These are phyloP conservation scores for Diplosphaera chodatii DNA, from an alignment of 139 green algal genomes.

Conservation along the genomic window DNA sequence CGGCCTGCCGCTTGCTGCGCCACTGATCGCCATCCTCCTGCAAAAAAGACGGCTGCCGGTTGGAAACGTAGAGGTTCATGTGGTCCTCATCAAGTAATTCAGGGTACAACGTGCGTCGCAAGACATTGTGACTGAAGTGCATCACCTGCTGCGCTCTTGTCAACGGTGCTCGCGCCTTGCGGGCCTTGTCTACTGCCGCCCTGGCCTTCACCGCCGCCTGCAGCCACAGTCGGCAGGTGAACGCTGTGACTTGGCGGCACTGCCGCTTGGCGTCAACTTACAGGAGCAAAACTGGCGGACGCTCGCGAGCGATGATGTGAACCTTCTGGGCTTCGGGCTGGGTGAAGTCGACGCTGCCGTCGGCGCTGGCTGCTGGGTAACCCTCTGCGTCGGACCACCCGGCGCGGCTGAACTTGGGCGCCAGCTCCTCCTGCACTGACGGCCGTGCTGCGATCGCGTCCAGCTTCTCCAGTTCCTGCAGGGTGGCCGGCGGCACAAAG, in stretches of 20 bases:
- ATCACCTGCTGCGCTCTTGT: background rate
- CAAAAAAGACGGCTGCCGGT: too few species aligned
- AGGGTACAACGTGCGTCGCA: too few species aligned
- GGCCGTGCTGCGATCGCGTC: constrained; percentile 30
- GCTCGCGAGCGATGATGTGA: too few species aligned
- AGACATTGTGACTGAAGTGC: too few species aligned
- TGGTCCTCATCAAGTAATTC: too few species aligned
- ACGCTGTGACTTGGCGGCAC: too few species aligned
- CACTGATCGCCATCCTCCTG: background rate
- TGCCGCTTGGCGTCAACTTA: too few species aligned
- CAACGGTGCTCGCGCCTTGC: constrained; percentile 43
- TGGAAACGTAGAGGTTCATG: too few species aligned
- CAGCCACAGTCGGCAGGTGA: too few species aligned
- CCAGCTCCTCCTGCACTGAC: constrained; percentile 30
- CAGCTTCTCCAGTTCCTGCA: constrained; percentile 54
- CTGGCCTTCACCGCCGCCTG: constrained; percentile 61
- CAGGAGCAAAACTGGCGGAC: too few species aligned
- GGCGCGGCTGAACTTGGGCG: constrained; percentile 63
- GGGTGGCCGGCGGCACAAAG: too few species aligned
- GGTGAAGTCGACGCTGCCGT: constrained; percentile 65
- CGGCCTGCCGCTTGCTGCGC: background rate
- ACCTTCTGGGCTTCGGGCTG: constrained; percentile 37
- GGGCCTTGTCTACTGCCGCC: constrained; percentile 72
- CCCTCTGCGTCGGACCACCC: constrained; percentile 57
- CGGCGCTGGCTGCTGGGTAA: constrained; percentile 73